Evolutionary conservation across 305 asterid species (phyloP), one percentile per base, ranked within the genome.

Genomic region (Rubia balearica): DNA sequence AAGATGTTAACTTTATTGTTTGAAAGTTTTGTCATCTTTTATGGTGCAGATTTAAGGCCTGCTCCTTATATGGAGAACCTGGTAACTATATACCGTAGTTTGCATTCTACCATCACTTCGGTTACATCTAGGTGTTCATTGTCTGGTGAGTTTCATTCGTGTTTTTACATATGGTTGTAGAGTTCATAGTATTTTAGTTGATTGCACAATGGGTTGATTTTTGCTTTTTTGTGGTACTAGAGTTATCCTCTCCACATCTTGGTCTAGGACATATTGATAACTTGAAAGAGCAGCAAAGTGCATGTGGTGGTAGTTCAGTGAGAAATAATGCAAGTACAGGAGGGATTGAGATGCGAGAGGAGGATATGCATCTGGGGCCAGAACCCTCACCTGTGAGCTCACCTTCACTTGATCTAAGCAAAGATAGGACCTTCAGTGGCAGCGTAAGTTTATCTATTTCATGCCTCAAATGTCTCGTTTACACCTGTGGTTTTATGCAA

Each of bases 61-160:
- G 96, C 90, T 22, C 83, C 89, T 67, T 72, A 79, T 57, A 68
- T 93, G 85, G 96, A 89, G 79, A 88, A 83, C 68, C 83, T 88
- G 55, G 80, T 85, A 43, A 49, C 82, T 72, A 88, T 88, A 55
- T 93, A 84, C 74, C 78, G 76, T 73, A 83, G 82, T 69, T 64
- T 93, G 87, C 83, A 85, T 62, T 81, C 90, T 69, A 87, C 90
- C 43, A 83, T 87, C 68, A 80, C 65, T 67, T 81, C 89, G 41
- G 79, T 80, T 14, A 22, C 81, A 64, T 67, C 77, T 78, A 90
- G 83, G 4, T 71, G 83, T 75, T 65, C 78, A 42, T 78, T 88
- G 71, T 65, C 85, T 24, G 91, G 96, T 89, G 77, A 68, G 63
- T 22, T 65, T 42, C 3, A 12, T 7, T 8, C 22, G 6, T 51